Conservation (phyloP, 148 eudicot species). For the Simmondsia chinensis region DNA sequence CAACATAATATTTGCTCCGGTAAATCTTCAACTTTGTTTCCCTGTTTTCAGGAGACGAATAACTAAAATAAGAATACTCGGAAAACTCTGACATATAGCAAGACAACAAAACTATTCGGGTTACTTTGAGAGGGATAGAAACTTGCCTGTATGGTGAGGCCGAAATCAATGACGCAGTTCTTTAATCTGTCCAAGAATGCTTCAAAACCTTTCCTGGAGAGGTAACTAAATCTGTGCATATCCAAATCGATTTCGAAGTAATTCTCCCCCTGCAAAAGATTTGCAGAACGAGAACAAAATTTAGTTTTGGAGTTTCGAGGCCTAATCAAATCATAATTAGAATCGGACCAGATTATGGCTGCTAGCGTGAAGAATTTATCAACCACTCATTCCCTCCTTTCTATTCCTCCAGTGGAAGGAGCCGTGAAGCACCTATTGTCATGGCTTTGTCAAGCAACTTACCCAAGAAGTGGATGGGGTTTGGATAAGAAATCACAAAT, state of each 20-base stretch:
- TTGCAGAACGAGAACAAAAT: slow-evolving; percentile 4
- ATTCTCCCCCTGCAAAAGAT: slow-evolving; percentile 68
- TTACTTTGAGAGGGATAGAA: neutral
- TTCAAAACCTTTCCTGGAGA: slow-evolving; percentile 90
- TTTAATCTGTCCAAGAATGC: slow-evolving; percentile 71
- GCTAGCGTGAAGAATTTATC: no score
- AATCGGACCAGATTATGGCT: no score
- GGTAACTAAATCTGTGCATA: slow-evolving; percentile 91
- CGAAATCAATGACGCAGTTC: slow-evolving; percentile 68
- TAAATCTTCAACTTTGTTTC: slow-evolving; percentile 82
- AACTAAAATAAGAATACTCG: neutral
- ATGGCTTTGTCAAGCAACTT: no score
- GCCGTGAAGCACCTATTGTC: no score
- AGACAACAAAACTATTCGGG: neutral
- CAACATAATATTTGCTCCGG: slow-evolving; percentile 95
- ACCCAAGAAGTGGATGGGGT: no score
- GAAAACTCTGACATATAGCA: neutral
- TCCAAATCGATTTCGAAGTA: slow-evolving; percentile 95
- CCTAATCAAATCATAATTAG: no score
- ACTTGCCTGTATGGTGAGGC: slow-evolving; percentile 92
- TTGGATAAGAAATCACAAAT: no score
- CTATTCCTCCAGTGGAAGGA: no score
- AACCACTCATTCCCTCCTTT: no score
- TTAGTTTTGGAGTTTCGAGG: no score
- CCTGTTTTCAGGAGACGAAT: slow-evolving; percentile 32